These are phyloP conservation scores for Terfezia boudieri DNA, from an alignment of 495 filamentous ascomycete species.

Conservation along the genomic window DNA sequence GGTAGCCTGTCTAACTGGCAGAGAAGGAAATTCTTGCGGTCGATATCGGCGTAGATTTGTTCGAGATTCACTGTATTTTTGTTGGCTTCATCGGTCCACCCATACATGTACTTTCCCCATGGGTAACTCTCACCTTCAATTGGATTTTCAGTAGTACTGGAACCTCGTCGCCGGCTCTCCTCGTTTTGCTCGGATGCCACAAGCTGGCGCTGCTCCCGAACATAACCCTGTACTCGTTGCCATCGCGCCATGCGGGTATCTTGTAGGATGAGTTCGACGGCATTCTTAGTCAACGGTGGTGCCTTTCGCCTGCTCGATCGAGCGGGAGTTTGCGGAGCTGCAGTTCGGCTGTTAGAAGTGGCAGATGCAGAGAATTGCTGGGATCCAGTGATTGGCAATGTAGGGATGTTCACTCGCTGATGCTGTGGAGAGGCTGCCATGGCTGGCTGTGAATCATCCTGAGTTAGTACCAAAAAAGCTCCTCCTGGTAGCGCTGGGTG, in stretches of 20 bases:
- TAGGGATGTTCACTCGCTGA: conserved; percentile 10
- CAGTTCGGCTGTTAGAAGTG: conserved; percentile 4
- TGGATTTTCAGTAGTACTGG: neutral
- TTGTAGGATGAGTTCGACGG: conserved; percentile 13
- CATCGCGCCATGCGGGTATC: conserved; percentile 17
- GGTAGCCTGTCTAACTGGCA: conserved; percentile 10
- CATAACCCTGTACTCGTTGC: conserved; percentile 17
- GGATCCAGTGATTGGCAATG: conserved; percentile 11
- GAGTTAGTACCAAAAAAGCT: conserved; percentile 13
- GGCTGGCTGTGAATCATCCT: neutral
- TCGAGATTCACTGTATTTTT: neutral
- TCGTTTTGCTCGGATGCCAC: neutral
- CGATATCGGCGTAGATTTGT: neutral
- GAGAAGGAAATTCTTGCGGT: conserved; percentile 11
- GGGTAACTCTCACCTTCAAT: neutral
- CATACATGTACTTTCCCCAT: neutral
- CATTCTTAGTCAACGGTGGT: conserved; percentile 12
- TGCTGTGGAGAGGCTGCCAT: conserved; percentile 7
- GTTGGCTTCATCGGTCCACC: neutral
- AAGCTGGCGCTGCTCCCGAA: conserved; percentile 14
- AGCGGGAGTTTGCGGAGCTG: conserved; percentile 2
- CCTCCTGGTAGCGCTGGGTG: conserved; percentile 6
- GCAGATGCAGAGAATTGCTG: conserved; percentile 14
- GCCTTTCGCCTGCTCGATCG: conserved; percentile 8
- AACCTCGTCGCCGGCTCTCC: neutral